These are phyloP conservation scores for Fraxinus latifolia DNA, from an alignment of 305 asterid genomes.

Conservation along the genomic window DNA sequence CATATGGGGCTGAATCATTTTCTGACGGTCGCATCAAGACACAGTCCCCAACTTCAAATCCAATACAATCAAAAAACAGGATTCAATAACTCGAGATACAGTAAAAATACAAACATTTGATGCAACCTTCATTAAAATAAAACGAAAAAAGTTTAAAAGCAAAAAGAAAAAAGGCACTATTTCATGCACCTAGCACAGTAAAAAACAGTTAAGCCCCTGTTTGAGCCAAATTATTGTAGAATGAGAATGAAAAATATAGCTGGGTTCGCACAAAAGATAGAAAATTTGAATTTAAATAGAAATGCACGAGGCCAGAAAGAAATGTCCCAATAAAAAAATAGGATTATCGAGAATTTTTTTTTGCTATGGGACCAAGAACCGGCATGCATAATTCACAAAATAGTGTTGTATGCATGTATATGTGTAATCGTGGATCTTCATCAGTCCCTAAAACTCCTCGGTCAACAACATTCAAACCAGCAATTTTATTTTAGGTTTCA, in stretches of 20 bases:
- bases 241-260: neutral
- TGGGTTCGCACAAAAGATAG: too few species aligned
- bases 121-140: neutral
- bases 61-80: slow-evolving; percentile 1
- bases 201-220: neutral
- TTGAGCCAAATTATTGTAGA: too few species aligned
- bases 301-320: neutral
- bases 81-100: slow-evolving; percentile 15
- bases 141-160: neutral
- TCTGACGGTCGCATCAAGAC: slow-evolving; percentile 59
- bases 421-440: neutral
- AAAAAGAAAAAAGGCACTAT: neutral
- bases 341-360: neutral
- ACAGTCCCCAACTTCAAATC: slow-evolving; percentile 63
- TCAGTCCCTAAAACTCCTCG: neutral
- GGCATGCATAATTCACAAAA: neutral
- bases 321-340: neutral
- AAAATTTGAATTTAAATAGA: too few species aligned
- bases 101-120: neutral
- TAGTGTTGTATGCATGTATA: neutral
- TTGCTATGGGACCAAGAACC: neutral
- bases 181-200: neutral
- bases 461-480: neutral
- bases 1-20: slow-evolving; percentile 45
- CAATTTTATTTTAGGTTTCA: neutral